phyloP scores from a whole-genome alignment of 768 basidiomycete genomes.

The Rhodotorula paludigena region DNA sequence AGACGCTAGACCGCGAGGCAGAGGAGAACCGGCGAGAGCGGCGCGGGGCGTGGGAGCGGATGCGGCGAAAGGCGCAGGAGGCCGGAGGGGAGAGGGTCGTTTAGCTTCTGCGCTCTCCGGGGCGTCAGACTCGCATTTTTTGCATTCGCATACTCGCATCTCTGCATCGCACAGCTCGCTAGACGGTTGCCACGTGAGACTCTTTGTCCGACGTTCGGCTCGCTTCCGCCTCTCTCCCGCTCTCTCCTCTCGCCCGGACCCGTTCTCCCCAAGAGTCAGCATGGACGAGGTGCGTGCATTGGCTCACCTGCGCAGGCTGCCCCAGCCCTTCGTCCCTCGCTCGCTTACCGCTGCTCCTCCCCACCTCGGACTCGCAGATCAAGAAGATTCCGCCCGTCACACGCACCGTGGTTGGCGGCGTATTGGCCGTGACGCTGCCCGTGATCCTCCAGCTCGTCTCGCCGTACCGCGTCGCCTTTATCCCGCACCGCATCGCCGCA shows the following conservation, averaged over 20 bases:
- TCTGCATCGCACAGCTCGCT: neutral
- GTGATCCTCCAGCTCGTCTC: slow-evolving; percentile 57
- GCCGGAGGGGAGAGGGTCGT: neutral
- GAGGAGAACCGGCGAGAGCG: slow-evolving; percentile 18
- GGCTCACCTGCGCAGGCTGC: neutral
- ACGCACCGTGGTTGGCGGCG: slow-evolving; percentile 61
- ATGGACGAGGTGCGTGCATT: no score
- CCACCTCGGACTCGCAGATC: slow-evolving; percentile 48
- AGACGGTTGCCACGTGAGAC: no score
- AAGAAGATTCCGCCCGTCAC: slow-evolving; percentile 80
- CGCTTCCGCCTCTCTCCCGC: no score
- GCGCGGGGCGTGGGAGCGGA: slow-evolving; percentile 14
- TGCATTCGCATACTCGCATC: slow-evolving; percentile 7
- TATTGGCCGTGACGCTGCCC: slow-evolving; percentile 59
- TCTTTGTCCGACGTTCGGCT: no score
- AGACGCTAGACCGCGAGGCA: slow-evolving; percentile 34
- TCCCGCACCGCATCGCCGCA: slow-evolving; percentile 48
- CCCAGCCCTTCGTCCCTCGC: neutral
- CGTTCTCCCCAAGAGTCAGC: no score
- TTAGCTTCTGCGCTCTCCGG: no score
- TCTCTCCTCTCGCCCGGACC: no score
- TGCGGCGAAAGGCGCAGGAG: slow-evolving; percentile 42
- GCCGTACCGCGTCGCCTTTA: slow-evolving; percentile 58
- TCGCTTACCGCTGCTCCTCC: neutral
- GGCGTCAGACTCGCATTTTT: neutral